phyloP scores from a whole-genome alignment of 495 filamentous ascomycete species.

The Hyaloscypha bicolor region DNA sequence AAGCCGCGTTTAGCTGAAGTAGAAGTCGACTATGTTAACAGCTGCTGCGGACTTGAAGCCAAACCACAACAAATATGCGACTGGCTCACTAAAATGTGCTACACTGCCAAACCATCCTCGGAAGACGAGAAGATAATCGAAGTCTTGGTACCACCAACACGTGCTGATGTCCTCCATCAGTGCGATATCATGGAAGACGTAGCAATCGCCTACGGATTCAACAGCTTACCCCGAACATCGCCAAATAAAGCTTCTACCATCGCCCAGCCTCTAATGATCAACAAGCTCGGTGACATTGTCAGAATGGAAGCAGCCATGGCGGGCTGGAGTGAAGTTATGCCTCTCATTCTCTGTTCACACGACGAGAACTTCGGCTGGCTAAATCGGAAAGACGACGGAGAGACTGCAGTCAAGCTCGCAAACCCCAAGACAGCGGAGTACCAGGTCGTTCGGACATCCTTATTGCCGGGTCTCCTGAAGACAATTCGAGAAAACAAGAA shows the following conservation, averaged over 20 bases:
- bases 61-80: conserved; percentile 71
- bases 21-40: conserved; percentile 89
- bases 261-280: conserved; percentile 84
- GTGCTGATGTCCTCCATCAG: conserved; percentile 93
- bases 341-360: conserved; percentile 94
- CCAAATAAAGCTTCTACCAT: conserved; percentile 83
- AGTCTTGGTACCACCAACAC: conserved; percentile 81
- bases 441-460: conserved; percentile 88
- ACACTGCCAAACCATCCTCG: conserved; percentile 69
- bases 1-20: conserved; percentile 73
- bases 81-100: conserved; percentile 84
- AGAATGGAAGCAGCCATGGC: conserved; percentile 90
- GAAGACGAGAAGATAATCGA: conserved; percentile 68
- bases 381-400: conserved; percentile 87
- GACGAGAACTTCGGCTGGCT: conserved; percentile 98
- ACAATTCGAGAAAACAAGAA: conserved; percentile 94
- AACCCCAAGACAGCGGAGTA: conserved; percentile 98
- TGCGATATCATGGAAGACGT: conserved; percentile 99
- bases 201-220: conserved; percentile 95
- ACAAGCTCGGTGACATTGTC: conserved; percentile 92
- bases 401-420: conserved; percentile 80
- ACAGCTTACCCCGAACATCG: conserved; percentile 82
- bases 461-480: conserved; percentile 91
- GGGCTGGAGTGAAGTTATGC: conserved; percentile 96
- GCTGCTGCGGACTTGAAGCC: conserved; percentile 80